Conservation (phyloP, 306 rosid species). For the Quercus parvula region DNA sequence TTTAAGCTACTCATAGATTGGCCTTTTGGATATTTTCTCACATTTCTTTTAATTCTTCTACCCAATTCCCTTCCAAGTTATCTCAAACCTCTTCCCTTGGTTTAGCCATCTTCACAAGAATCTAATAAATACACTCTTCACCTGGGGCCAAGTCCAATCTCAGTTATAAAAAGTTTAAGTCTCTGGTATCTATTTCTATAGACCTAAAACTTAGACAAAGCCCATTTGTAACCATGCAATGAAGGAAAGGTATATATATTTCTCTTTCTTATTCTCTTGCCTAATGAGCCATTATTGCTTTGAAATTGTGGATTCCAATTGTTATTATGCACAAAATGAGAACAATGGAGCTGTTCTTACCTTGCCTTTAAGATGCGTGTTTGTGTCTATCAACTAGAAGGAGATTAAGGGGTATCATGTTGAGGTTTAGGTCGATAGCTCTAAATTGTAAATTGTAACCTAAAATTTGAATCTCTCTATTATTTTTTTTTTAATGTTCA, state of each 20-base stretch:
- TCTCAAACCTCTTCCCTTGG: neutral
- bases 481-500: neutral
- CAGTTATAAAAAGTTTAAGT: neutral
- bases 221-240: neutral
- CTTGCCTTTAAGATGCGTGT: neutral
- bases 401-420: neutral
- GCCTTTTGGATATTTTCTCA: neutral
- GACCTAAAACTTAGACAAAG: neutral
- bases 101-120: neutral
- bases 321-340: neutral
- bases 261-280: neutral
- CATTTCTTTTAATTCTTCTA: neutral
- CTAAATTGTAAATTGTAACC: neutral
- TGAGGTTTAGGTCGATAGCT: neutral
- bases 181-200: neutral
- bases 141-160: neutral
- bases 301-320: neutral
- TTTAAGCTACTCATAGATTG: neutral
- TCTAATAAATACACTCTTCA: neutral
- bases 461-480: neutral
- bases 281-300: neutral
- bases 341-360: neutral
- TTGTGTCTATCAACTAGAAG: neutral
- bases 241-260: neutral
- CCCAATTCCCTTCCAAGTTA: neutral